Evolutionary conservation across 352 stramenopile genomes (phyloP).

Genomic region (Phytophthora podocarpi): DNA sequence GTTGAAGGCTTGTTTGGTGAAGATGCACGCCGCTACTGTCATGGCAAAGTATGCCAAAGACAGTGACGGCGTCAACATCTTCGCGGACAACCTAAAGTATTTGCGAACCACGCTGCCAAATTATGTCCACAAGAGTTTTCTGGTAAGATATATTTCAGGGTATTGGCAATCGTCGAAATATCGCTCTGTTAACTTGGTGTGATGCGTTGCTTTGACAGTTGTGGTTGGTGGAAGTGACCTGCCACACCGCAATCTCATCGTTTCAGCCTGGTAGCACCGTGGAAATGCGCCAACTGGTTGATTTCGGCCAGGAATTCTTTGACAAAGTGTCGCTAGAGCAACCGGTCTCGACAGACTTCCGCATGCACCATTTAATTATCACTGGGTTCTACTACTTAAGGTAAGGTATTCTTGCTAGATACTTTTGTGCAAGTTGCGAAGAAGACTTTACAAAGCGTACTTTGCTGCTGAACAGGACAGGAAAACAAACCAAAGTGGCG

Average conservation of each 20-base stretch:
- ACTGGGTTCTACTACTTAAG: constrained; percentile 59
- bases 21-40: constrained; percentile 53
- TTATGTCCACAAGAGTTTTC: constrained; percentile 50
- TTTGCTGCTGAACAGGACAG: constrained; percentile 36
- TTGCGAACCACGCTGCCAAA: constrained; percentile 52
- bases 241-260: constrained; percentile 56
- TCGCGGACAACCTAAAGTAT: constrained; percentile 57
- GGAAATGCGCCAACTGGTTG: constrained; percentile 45
- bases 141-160: constrained; percentile 38
- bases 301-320: constrained; percentile 56
- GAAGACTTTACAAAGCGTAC: not conserved
- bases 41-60: constrained; percentile 30
- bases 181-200: constrained; percentile 7
- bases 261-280: constrained; percentile 26
- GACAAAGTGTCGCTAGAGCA: constrained; percentile 30
- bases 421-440: not conserved
- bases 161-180: not conserved
- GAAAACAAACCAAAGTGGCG: constrained; percentile 48
- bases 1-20: constrained; percentile 55
- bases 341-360: constrained; percentile 39
- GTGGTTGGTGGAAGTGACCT: constrained; percentile 71
- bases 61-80: constrained; percentile 16
- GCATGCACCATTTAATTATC: constrained; percentile 64
- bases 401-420: constrained; percentile 27
- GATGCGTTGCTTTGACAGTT: constrained; percentile 36